Conservation (phyloP, 805 yeast species). For the Candida schatavii region DNA sequence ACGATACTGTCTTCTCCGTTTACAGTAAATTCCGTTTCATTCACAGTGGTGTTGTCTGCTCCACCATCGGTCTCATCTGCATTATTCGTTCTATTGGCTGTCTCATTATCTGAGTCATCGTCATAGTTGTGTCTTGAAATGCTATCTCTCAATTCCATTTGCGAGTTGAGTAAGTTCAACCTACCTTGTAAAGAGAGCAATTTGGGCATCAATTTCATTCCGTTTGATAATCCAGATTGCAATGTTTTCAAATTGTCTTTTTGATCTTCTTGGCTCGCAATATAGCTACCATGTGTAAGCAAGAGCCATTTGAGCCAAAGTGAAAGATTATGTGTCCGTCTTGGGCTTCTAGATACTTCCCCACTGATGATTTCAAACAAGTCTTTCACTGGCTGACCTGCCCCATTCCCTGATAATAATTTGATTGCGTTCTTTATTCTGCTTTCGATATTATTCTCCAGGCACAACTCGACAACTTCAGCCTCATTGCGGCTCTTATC, state of each 20-base stretch:
- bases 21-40: constrained; percentile 1
- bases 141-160: constrained; percentile 60
- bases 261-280: constrained; percentile 50
- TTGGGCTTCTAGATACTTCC: constrained; percentile 27
- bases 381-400: constrained; percentile 24
- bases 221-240: constrained; percentile 54
- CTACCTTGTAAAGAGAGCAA: constrained; percentile 84
- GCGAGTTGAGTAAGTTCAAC: constrained; percentile 71
- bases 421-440: constrained; percentile 33
- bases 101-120: constrained; percentile 15
- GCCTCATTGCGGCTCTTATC: constrained; percentile 6
- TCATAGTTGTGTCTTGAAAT: constrained; percentile 14
- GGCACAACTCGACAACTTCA: constrained; percentile 23
- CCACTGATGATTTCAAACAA: constrained; percentile 27
- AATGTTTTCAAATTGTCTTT: constrained; percentile 55
- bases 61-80: constrained; percentile 2
- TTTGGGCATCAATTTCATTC: constrained; percentile 58
- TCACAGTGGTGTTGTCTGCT: constrained; percentile 14
- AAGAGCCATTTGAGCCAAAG: constrained; percentile 84
- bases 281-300: constrained; percentile 64
- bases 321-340: constrained; percentile 26
- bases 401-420: constrained; percentile 26
- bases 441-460: constrained; percentile 26
- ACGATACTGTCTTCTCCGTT: constrained; percentile 28
- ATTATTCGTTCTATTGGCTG: constrained; percentile 15